phyloP scores from a whole-genome alignment of 2,329 filamentous ascomycete genomes.

The Teratosphaeriaceae sp. region DNA sequence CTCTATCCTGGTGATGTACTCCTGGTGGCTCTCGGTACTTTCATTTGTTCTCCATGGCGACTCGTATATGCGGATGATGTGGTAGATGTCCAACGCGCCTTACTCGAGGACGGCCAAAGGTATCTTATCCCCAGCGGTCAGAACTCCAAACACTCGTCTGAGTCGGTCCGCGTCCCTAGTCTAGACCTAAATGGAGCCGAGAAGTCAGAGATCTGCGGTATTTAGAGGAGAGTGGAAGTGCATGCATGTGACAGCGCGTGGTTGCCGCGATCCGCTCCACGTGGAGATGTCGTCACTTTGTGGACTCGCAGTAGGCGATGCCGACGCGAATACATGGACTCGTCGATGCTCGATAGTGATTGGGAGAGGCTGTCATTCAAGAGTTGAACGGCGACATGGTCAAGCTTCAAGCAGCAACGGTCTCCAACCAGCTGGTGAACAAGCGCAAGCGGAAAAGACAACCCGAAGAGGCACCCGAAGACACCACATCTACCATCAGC shows the following conservation, averaged over 20 bases:
- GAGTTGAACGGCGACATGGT: conserved; percentile 30
- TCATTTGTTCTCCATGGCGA: not conserved
- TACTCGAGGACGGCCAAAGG: too few relatives aligned
- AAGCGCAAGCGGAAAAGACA: conserved; percentile 39
- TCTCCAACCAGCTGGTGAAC: conserved; percentile 39
- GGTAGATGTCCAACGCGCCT: too few relatives aligned
- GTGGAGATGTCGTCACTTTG: conserved; percentile 10
- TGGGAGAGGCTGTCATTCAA: not conserved
- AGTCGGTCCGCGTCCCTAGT: too few relatives aligned
- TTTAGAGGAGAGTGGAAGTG: conserved; percentile 4
- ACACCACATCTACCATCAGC: conserved; percentile 1
- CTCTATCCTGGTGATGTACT: not conserved
- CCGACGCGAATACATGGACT: not conserved
- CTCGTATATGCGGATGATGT: too few relatives aligned
- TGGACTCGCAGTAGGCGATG: not conserved
- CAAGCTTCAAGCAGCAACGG: conserved; percentile 42
- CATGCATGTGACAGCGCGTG: conserved; percentile 11
- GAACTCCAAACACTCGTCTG: too few relatives aligned
- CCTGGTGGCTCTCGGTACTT: not conserved
- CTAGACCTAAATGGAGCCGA: not conserved
- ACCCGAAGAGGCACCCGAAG: conserved; percentile 7
- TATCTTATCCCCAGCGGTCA: too few relatives aligned
- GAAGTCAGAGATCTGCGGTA: too few relatives aligned
- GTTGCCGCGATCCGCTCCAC: not conserved
- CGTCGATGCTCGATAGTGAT: not conserved